Evolutionary conservation across 768 basidiomycete genomes (phyloP).

Genomic region (Agaricus subrufescens): DNA sequence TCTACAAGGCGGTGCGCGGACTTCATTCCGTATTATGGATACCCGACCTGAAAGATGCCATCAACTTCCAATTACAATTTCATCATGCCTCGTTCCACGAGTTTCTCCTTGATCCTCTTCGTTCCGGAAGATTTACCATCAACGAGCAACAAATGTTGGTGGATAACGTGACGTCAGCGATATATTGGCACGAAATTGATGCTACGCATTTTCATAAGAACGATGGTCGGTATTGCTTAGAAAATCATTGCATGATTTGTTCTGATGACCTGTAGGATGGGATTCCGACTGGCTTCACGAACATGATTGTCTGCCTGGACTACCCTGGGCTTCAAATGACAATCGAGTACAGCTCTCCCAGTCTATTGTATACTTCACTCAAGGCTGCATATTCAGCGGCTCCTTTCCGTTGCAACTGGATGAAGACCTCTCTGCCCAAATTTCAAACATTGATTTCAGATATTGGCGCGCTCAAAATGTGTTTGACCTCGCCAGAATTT

Average conservation of each 20-base stretch:
- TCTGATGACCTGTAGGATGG: neutral
- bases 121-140: neutral
- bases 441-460: neutral
- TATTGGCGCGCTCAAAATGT: neutral
- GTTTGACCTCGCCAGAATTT: neutral
- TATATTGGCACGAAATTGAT: neutral
- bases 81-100: constrained; percentile 2
- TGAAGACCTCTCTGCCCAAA: neutral
- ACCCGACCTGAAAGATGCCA: neutral
- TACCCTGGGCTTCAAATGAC: neutral
- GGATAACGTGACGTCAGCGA: neutral
- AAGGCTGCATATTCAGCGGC: neutral
- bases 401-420: neutral
- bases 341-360: neutral
- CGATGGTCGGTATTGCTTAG: neutral
- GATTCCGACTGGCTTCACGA: neutral
- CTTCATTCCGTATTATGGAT: neutral
- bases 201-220: neutral
- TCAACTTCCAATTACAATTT: neutral
- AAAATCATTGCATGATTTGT: neutral
- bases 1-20: neutral
- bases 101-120: neutral
- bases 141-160: neutral
- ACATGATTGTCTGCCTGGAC: neutral
- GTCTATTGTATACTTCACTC: neutral